Evolutionary conservation across 2,329 filamentous ascomycete genomes (phyloP).

Genomic region (Ophiostoma fasciatum): DNA sequence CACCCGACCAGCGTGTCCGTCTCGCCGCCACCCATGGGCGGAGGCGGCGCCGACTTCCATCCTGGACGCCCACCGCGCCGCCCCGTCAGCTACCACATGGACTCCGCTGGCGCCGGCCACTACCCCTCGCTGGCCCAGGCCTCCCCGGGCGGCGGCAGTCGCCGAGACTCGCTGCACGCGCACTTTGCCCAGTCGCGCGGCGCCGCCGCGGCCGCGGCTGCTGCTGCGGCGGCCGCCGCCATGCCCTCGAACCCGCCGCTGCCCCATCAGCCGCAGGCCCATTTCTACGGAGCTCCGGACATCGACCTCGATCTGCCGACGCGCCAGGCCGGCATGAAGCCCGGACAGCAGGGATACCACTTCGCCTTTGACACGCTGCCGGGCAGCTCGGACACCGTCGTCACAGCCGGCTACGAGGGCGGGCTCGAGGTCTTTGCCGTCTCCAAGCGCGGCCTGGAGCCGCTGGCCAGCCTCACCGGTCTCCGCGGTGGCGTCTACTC

Average conservation of each 20-base stretch:
- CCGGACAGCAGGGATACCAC: constrained; percentile 58
- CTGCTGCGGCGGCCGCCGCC: not conserved
- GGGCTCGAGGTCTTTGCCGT: constrained; percentile 63
- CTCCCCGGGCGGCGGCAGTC: constrained; percentile 21
- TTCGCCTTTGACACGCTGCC: constrained; percentile 67
- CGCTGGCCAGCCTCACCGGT: constrained; percentile 56
- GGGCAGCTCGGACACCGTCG: constrained; percentile 42
- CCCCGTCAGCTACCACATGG: constrained; percentile 41
- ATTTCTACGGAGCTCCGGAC: constrained; percentile 64
- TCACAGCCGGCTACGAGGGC: constrained; percentile 68
- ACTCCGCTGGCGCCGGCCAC: constrained; percentile 20
- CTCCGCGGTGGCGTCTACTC: constrained; percentile 65
- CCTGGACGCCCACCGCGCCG: constrained; percentile 19
- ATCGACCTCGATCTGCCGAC: constrained; percentile 44
- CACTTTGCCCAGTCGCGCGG: constrained; percentile 32
- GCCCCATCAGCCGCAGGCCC: constrained; percentile 60
- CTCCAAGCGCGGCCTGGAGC: constrained; percentile 55
- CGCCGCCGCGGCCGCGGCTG: constrained; percentile 11
- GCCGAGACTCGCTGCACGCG: constrained; percentile 36
- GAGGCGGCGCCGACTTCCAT: too few species aligned
- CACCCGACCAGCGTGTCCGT: constrained; percentile 20
- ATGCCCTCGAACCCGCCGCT: constrained; percentile 40
- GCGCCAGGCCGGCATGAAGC: constrained; percentile 35
- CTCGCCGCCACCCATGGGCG: constrained; percentile 20
- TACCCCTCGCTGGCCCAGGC: constrained; percentile 23